These are phyloP conservation scores for Vaccinium darrowii DNA, from an alignment of 148 eudicot species.

Conservation along the genomic window DNA sequence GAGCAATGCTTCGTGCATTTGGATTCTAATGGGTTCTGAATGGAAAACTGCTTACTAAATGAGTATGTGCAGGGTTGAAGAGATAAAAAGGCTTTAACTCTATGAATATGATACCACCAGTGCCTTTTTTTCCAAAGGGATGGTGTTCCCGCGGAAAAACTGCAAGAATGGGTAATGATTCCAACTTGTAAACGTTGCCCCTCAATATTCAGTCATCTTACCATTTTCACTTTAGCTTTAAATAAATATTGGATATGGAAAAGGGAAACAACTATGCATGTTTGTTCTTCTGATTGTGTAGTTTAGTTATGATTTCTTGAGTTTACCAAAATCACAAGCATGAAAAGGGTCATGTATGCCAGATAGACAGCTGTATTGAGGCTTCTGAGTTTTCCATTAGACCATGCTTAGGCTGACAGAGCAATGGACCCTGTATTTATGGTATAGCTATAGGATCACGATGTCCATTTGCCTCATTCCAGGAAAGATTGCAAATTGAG, in stretches of 20 bases:
- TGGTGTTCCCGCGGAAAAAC: background rate
- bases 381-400: background rate
- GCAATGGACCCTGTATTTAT: background rate
- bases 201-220: background rate
- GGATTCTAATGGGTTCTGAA: background rate
- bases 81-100: background rate
- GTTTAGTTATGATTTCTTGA: background rate
- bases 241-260: background rate
- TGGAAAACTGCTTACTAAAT: background rate
- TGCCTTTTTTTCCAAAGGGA: background rate
- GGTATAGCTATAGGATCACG: background rate
- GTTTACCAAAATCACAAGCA: background rate
- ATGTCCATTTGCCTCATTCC: background rate
- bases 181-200: background rate
- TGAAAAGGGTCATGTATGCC: background rate
- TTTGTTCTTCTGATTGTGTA: background rate
- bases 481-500: background rate
- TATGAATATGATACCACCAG: conserved; percentile 3
- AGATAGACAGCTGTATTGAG: conserved; percentile 2
- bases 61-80: background rate
- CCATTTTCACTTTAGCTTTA: background rate
- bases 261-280: background rate
- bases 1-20: background rate
- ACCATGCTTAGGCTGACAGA: background rate
- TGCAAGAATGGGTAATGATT: background rate